Percentiles rank a stretch among this genome's conserved stretches.
Evolutionary conservation across 2,329 filamentous ascomycete species (phyloP).

Genomic region (Westerdykella ornata): DNA sequence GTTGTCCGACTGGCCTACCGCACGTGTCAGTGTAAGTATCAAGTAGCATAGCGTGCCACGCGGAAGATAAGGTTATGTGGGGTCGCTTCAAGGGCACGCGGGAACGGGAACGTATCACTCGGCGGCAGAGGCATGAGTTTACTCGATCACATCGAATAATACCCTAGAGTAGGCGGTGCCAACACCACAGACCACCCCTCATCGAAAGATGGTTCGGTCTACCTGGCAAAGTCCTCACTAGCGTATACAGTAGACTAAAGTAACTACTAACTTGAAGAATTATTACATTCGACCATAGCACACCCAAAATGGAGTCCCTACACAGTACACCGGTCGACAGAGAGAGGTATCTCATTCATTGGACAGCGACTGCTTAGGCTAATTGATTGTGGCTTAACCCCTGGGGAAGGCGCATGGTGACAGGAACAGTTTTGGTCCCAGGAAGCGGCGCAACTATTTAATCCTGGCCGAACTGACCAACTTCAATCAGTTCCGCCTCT

Average conservation of each 20-base stretch:
- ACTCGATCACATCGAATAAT: constrained; percentile 29
- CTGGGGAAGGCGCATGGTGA: no score
- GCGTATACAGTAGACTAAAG: background rate
- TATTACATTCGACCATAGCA: background rate
- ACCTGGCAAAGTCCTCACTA: background rate
- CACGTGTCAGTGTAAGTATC: no score
- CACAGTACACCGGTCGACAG: no score
- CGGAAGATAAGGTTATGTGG: constrained; percentile 22
- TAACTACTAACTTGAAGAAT: background rate
- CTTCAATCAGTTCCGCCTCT: no score
- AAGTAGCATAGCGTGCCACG: constrained; percentile 6
- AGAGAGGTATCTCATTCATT: no score
- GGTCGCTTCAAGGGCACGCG: constrained; percentile 8
- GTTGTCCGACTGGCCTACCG: constrained; percentile 1
- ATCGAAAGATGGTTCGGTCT: background rate
- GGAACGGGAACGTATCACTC: background rate
- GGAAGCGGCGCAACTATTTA: no score
- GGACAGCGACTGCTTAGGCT: no score
- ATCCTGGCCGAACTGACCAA: no score
- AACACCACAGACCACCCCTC: background rate
- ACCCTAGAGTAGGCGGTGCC: no score
- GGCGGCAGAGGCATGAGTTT: constrained; percentile 17
- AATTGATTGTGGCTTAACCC: no score
- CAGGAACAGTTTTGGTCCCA: no score
- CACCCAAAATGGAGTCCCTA: no score